phyloP scores from a whole-genome alignment of 768 basidiomycete genomes.

The Saitozyma podzolica region DNA sequence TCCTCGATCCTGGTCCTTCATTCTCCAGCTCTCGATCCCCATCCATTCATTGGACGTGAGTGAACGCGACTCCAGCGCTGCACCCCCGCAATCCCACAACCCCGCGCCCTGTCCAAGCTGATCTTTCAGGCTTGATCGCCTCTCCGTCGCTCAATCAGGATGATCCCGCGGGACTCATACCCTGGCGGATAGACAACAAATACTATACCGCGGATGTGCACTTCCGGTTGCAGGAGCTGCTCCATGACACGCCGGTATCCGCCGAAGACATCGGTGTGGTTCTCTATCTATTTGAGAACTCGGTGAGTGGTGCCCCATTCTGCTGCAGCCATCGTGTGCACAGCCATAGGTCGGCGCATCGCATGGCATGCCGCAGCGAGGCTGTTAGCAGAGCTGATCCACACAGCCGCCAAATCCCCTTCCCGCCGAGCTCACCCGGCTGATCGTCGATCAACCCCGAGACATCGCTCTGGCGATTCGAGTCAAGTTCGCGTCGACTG shows the following conservation, averaged over 20 bases:
- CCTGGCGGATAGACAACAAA: slow-evolving; percentile 46
- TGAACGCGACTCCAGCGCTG: neutral
- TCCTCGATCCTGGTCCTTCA: slow-evolving; percentile 26
- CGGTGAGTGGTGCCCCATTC: slow-evolving; percentile 13
- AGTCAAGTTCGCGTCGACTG: neutral
- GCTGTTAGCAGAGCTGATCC: neutral
- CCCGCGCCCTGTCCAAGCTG: too few species aligned
- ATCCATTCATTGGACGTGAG: slow-evolving; percentile 28
- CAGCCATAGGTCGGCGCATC: neutral
- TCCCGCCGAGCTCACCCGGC: slow-evolving; percentile 20
- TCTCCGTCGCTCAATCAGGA: too few species aligned
- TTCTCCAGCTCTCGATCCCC: slow-evolving; percentile 15
- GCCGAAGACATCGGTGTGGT: slow-evolving; percentile 23
- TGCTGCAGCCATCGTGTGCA: too few species aligned
- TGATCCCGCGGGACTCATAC: neutral
- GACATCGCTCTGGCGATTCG: slow-evolving; percentile 40
- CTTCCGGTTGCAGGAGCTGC: slow-evolving; percentile 7
- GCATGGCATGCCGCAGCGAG: neutral
- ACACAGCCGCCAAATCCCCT: slow-evolving; percentile 18
- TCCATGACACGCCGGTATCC: slow-evolving; percentile 1
- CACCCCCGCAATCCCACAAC: too few species aligned
- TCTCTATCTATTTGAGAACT: slow-evolving; percentile 26
- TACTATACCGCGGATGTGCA: slow-evolving; percentile 45
- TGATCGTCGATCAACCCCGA: slow-evolving; percentile 20
- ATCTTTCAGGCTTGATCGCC: too few species aligned